Evolutionary conservation across 768 basidiomycete species (phyloP), one percentile per base, ranked within the genome.

Genomic region (Xanthoconium purpureum): DNA sequence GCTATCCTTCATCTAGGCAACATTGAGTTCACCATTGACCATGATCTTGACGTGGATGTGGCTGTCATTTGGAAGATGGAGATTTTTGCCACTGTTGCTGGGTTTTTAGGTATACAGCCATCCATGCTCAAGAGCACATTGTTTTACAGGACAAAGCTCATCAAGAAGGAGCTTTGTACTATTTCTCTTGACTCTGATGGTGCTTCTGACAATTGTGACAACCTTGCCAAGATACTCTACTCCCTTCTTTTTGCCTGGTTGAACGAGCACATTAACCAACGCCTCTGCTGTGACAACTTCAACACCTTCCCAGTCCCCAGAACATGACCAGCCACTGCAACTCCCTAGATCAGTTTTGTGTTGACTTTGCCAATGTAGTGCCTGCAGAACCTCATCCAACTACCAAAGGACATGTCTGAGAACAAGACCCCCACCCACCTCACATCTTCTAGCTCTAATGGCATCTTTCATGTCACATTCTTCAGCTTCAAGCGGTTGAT

Each of bases 351-450:
- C 24, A 24, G 24, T 24, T 24, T 71, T 91, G 90, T 72, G 80
- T 98, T 78, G 98, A 98, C 74, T 95, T 93, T 63, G 94, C 95
- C 56, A 94, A 94, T 64, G 97, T n/a, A 99, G 69, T 85, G 91
- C 2, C 71, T 98, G 17, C 93, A 94, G 50, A 78, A 84, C 62
- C 96, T 89, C 77, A 78, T 88, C 11, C 87, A 94, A 24, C 24
- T 24, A 24, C 2, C 24, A n/a, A n/a, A 4, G 24, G 24, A 24
- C 24, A 24, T 4, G 24, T 24, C 24, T 24, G 24, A 24, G 24
- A 24, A 24, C 24, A 24, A n/a, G n/a, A n/a, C n/a, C n/a, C n/a
- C n/a, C n/a, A n/a, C n/a, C n/a, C n/a, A n/a, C n/a, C n/a, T n/a
- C n/a, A n/a, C n/a, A n/a, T n/a, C n/a, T n/a, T n/a, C n/a, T n/a